A percentile compares a stretch with the other conserved stretches of the same genome.
Conservation (phyloP, 179 eudicot species). For the Drosera spatulata region DNA sequence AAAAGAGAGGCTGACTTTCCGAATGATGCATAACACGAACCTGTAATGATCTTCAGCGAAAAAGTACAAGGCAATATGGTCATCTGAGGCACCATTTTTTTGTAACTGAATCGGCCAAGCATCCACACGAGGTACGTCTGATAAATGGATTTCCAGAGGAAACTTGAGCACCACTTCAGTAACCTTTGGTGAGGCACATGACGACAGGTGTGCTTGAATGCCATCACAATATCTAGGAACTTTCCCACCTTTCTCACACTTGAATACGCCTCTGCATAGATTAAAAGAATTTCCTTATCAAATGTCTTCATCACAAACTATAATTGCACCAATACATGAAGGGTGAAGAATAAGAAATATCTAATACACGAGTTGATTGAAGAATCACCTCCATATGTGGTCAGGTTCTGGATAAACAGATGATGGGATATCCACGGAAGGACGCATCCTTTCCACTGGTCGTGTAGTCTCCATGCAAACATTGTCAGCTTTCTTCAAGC, state of each 20-base stretch:
- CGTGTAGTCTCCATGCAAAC: conserved; percentile 6
- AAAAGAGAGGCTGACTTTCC: not conserved
- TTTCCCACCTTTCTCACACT: conserved; percentile 21
- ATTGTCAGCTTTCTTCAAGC: conserved; percentile 8
- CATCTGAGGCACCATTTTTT: conserved; percentile 17
- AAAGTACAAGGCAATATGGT: conserved; percentile 35
- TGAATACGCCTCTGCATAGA: conserved; percentile 27
- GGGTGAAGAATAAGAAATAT: not conserved
- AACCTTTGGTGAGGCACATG: conserved; percentile 21
- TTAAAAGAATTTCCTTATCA: not conserved
- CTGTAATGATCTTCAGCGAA: conserved; percentile 36
- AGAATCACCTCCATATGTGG: conserved; percentile 29
- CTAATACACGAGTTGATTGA: not conserved
- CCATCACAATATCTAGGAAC: conserved; percentile 17
- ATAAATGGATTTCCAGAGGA: conserved; percentile 13
- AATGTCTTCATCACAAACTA: not conserved
- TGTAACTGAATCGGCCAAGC: conserved; percentile 26
- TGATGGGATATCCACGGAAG: conserved; percentile 5
- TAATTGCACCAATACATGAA: not conserved
- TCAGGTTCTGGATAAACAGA: conserved; percentile 25
- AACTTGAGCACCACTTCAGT: conserved; percentile 21
- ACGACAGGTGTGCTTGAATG: conserved; percentile 32
- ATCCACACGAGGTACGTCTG: conserved; percentile 16
- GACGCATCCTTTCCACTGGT: conserved; percentile 7
- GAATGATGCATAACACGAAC: conserved; percentile 7